These are phyloP conservation scores for Leucocoprinus birnbaumii DNA, from an alignment of 768 basidiomycete species.

Conservation along the genomic window DNA sequence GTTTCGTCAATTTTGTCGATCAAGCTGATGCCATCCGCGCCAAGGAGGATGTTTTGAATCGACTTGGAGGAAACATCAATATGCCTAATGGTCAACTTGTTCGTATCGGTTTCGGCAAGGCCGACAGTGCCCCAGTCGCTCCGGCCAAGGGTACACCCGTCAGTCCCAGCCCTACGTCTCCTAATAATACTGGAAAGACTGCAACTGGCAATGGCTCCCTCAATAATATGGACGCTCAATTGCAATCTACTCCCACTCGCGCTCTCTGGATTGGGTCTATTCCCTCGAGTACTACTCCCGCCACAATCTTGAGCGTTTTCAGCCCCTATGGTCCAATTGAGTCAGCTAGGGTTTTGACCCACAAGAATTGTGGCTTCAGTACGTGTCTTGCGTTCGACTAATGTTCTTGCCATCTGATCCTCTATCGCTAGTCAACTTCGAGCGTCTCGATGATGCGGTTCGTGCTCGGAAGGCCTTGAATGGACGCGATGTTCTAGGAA, in stretches of 20 bases:
- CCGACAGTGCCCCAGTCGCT: conserved; percentile 91
- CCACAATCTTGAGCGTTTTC: conserved; percentile 93
- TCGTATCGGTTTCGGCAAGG: conserved; percentile 97
- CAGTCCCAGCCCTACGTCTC: conserved; percentile 64
- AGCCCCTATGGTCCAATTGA: conserved; percentile 98
- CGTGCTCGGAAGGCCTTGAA: conserved; percentile 94
- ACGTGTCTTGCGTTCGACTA: conserved; percentile 26
- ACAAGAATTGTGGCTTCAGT: conserved; percentile 96
- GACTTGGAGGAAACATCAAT: conserved; percentile 90
- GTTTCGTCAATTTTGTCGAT: conserved; percentile 98
- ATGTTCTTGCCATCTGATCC: neutral
- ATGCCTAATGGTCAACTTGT: conserved; percentile 96
- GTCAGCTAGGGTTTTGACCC: conserved; percentile 91
- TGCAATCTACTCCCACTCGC: conserved; percentile 89
- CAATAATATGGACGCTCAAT: conserved; percentile 77
- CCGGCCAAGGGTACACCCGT: conserved; percentile 75
- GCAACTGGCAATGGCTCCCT: conserved; percentile 47
- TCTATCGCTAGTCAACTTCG: conserved; percentile 78
- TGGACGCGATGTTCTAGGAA: conserved; percentile 92
- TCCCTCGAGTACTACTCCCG: conserved; percentile 91
- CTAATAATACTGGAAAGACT: conserved; percentile 51
- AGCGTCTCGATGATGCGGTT: conserved; percentile 95
- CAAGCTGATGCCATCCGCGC: conserved; percentile 95
- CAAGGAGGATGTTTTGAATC: conserved; percentile 95
- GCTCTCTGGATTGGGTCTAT: conserved; percentile 99